phyloP scores from a whole-genome alignment of 2,329 filamentous ascomycete genomes.

The Cladosporium sp. region DNA sequence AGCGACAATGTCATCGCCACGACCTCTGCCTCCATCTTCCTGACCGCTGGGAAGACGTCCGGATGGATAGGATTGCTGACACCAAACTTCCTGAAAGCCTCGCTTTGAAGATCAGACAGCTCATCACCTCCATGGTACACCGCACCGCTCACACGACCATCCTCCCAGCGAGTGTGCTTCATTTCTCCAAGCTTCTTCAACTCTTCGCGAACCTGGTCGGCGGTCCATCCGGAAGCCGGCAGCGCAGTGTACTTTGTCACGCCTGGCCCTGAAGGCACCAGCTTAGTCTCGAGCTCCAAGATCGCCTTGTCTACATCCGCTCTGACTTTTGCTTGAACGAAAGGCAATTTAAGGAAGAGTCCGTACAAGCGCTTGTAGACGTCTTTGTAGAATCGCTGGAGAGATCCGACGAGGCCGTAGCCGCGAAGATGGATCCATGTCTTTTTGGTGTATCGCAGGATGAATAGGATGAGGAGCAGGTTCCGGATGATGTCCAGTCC shows the following conservation, averaged over 20 bases:
- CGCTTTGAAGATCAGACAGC: constrained; percentile 77
- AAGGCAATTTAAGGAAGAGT: constrained; percentile 78
- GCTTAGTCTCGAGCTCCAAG: constrained; percentile 74
- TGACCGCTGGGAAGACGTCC: constrained; percentile 93
- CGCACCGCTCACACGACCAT: constrained; percentile 87
- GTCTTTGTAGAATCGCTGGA: constrained; percentile 68
- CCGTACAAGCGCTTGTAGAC: constrained; percentile 73
- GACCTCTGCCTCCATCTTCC: constrained; percentile 98
- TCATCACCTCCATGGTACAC: constrained; percentile 92
- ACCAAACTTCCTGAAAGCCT: constrained; percentile 90
- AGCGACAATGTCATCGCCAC: constrained; percentile 80
- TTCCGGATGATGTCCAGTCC: constrained; percentile 59
- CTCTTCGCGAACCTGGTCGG: constrained; percentile 75
- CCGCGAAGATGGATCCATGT: constrained; percentile 81
- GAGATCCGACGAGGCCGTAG: constrained; percentile 76
- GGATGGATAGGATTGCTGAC: constrained; percentile 96
- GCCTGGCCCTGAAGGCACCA: constrained; percentile 68
- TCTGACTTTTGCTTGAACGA: constrained; percentile 79
- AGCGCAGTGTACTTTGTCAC: constrained; percentile 70
- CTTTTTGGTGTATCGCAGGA: constrained; percentile 77
- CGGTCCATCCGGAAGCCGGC: constrained; percentile 77
- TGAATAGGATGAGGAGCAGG: constrained; percentile 81
- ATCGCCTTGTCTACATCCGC: constrained; percentile 78
- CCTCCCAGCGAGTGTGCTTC: constrained; percentile 96
- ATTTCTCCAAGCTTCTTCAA: constrained; percentile 73